phyloP scores from a whole-genome alignment of 495 filamentous ascomycete genomes.

The Usnea hakonensis region DNA sequence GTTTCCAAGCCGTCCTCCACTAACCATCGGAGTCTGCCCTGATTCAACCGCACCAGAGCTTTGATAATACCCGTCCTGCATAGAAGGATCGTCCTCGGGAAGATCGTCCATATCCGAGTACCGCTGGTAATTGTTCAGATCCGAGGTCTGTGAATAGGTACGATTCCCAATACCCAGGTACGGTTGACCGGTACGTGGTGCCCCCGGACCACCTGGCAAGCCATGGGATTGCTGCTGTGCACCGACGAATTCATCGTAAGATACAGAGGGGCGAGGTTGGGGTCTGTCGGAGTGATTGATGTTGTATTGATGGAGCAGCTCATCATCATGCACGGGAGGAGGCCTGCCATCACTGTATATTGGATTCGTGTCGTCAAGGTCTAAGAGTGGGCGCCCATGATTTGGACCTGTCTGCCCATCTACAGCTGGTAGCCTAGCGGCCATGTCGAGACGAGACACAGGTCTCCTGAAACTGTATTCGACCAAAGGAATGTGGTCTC shows the following conservation, averaged over 20 bases:
- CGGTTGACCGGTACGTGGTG: slow-evolving; percentile 16
- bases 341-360: slow-evolving; percentile 64
- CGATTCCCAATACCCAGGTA: slow-evolving; percentile 43
- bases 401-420: slow-evolving; percentile 51
- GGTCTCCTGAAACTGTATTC: neutral
- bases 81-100: slow-evolving; percentile 65
- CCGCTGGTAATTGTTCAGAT: slow-evolving; percentile 74
- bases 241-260: slow-evolving; percentile 93
- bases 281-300: slow-evolving; percentile 55
- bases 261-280: slow-evolving; percentile 71
- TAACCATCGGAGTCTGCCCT: slow-evolving; percentile 29
- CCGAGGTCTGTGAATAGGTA: slow-evolving; percentile 78
- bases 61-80: slow-evolving; percentile 58
- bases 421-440: slow-evolving; percentile 60
- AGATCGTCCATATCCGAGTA: slow-evolving; percentile 83
- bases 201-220: slow-evolving; percentile 45
- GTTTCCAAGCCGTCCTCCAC: slow-evolving; percentile 54
- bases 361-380: slow-evolving; percentile 62
- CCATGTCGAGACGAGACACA: slow-evolving; percentile 39
- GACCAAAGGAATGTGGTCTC: neutral
- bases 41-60: slow-evolving; percentile 45
- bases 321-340: slow-evolving; percentile 68
- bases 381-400: slow-evolving; percentile 62
- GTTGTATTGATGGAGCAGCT: slow-evolving; percentile 61
- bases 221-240: slow-evolving; percentile 42